Evolutionary conservation across 371 early-diverging fungal species (phyloP).

Genomic region (Mortierella sp.): DNA sequence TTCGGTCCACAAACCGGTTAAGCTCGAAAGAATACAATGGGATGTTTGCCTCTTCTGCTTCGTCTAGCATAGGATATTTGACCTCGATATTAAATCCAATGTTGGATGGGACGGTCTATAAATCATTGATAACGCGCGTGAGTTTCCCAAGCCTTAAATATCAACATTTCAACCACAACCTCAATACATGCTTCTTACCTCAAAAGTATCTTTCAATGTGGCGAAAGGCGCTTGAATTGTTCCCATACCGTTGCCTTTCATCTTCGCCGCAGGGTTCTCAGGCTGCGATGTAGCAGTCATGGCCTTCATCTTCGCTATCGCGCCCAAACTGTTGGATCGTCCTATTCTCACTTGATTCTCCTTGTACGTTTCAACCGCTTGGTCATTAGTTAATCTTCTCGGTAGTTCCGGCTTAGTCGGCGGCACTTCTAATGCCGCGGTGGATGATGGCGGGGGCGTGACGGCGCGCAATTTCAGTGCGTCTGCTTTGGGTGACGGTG

Average conservation of each 20-base stretch:
- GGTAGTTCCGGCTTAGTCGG: constrained; percentile 25
- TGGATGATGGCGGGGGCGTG: constrained; percentile 19
- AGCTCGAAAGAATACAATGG: constrained; percentile 77
- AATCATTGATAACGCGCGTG: not conserved
- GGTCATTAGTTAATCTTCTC: constrained; percentile 15
- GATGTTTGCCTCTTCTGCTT: constrained; percentile 81
- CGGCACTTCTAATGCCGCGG: not conserved
- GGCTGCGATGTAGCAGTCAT: constrained; percentile 40
- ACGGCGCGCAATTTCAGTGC: constrained; percentile 3
- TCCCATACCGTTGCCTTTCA: constrained; percentile 77
- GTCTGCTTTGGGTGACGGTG: constrained; percentile 30
- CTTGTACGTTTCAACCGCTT: constrained; percentile 16
- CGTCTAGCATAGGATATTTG: constrained; percentile 95
- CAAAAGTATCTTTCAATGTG: constrained; percentile 84
- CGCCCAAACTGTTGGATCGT: constrained; percentile 68
- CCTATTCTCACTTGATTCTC: constrained; percentile 48
- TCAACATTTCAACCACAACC: not conserved
- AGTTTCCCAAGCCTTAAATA: not conserved
- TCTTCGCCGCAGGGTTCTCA: constrained; percentile 51
- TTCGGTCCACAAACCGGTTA: constrained; percentile 89
- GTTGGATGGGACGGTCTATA: constrained; percentile 75
- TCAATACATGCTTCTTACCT: constrained; percentile 55
- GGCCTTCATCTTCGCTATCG: constrained; percentile 57
- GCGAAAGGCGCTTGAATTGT: constrained; percentile 87
- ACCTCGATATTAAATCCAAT: constrained; percentile 97